Conservation (phyloP, 2,329 filamentous ascomycete species). For the Arthroderma sp. region DNA sequence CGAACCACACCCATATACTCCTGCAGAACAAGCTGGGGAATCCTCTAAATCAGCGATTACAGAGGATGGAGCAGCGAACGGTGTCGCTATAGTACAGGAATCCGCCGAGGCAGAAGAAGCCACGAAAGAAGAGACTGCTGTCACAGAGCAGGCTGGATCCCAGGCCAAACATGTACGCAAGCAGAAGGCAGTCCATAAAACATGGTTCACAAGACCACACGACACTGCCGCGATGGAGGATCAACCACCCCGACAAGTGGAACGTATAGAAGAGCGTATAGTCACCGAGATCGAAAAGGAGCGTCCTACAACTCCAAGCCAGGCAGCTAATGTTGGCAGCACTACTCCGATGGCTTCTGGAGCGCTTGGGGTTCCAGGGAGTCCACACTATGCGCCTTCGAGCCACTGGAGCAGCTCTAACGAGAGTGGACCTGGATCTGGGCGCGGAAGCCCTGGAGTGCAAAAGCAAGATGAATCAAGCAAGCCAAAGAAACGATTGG, state of each 20-base stretch:
- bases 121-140: background rate
- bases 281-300: constrained; percentile 2
- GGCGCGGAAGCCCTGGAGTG: background rate
- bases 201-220: background rate
- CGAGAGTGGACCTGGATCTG: background rate
- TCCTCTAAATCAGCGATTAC: background rate
- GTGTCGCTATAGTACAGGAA: background rate
- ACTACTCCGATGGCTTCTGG: background rate
- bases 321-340: background rate
- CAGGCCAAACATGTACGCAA: constrained; percentile 1
- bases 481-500: constrained; percentile 5
- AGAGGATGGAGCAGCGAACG: background rate
- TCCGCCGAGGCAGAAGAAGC: background rate
- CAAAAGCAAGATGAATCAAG: background rate
- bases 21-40: background rate
- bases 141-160: background rate
- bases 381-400: background rate
- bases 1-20: background rate
- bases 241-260: background rate
- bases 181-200: background rate
- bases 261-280: background rate
- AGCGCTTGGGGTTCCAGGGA: background rate
- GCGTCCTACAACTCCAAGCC: background rate
- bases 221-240: background rate
- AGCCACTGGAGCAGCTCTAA: constrained; percentile 3